Percentiles rank a stretch among this genome's conserved stretches.
phyloP scores from a whole-genome alignment of 768 basidiomycete species.

The Macrolepiota albuminosa region DNA sequence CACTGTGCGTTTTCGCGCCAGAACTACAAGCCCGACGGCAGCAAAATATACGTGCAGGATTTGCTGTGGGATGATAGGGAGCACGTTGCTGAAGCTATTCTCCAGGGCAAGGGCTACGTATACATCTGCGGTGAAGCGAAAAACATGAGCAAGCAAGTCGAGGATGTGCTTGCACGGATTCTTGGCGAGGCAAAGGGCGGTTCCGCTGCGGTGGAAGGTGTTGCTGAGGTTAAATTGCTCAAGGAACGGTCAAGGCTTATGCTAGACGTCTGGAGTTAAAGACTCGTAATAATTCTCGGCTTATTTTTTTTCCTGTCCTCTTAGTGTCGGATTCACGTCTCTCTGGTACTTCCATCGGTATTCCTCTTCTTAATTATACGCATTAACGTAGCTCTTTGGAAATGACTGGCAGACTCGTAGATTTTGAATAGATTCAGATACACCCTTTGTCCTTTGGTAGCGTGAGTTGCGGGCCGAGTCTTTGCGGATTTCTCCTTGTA shows the following conservation, averaged over 20 bases:
- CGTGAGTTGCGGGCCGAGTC: neutral
- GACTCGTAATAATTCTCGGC: conserved; percentile 10
- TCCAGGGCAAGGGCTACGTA: conserved; percentile 94
- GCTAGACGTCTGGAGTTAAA: conserved; percentile 86
- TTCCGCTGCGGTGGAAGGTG: conserved; percentile 79
- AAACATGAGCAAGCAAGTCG: conserved; percentile 93
- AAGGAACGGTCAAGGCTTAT: conserved; percentile 90
- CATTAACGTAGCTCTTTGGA: conserved; percentile 11
- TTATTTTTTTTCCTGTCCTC: conserved; percentile 2
- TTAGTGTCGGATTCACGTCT: conserved; percentile 6
- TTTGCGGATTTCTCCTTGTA: neutral
- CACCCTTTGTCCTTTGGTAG: neutral
- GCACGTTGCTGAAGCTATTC: conserved; percentile 80
- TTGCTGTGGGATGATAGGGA: conserved; percentile 84
- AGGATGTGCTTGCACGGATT: conserved; percentile 78
- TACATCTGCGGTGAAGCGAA: conserved; percentile 98
- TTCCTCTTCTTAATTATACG: conserved; percentile 15
- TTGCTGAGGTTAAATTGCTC: conserved; percentile 87
- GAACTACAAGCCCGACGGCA: conserved; percentile 81
- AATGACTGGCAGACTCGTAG: conserved; percentile 10
- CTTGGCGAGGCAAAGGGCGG: conserved; percentile 95
- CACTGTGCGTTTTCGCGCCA: conserved; percentile 90
- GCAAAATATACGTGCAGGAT: conserved; percentile 99
- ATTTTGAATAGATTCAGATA: conserved; percentile 12
- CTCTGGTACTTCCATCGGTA: conserved; percentile 6